Conservation (phyloP, 2,329 filamentous ascomycete species). For the Colletotrichum kahawae region DNA sequence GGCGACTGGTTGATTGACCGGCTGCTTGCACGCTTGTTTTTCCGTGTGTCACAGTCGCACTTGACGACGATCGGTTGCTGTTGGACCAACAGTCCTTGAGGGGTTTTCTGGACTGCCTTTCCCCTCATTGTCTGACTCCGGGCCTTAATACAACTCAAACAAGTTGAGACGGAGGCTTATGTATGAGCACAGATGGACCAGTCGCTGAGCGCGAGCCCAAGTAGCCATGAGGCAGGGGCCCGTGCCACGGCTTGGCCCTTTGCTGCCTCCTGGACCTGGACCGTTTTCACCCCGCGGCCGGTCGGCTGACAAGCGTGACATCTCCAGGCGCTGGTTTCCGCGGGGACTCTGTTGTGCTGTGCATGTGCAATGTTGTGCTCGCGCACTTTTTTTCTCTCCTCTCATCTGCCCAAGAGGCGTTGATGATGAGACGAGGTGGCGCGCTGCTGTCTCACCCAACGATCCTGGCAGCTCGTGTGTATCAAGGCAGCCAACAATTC, state of each 20-base stretch:
- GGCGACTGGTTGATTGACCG: background rate
- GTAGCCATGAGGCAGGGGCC: conserved; percentile 16
- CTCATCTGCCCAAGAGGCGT: conserved; percentile 2
- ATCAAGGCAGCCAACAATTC: background rate
- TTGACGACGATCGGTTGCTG: background rate
- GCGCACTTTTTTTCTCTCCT: background rate
- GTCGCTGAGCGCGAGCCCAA: background rate
- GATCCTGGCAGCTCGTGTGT: background rate
- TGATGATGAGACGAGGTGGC: conserved; percentile 17
- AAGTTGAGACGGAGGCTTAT: conserved; percentile 22
- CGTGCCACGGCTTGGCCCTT: background rate
- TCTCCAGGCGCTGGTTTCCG: background rate
- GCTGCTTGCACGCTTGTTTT: background rate
- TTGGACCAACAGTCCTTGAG: background rate
- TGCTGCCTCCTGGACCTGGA: background rate
- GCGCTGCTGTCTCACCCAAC: conserved; percentile 14
- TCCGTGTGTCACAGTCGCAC: background rate
- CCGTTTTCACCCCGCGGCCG: background rate
- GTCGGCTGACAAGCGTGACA: conserved; percentile 13
- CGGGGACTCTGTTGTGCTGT: background rate
- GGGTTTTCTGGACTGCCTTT: background rate
- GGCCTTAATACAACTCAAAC: conserved; percentile 21
- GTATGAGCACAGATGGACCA: conserved; percentile 12
- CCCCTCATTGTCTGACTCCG: conserved; percentile 12
- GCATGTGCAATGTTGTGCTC: background rate